A percentile compares a stretch with the other conserved stretches of the same genome.
Evolutionary conservation across 1,139 yeast genomes (phyloP).

Genomic region (Candida tunisiensis): DNA sequence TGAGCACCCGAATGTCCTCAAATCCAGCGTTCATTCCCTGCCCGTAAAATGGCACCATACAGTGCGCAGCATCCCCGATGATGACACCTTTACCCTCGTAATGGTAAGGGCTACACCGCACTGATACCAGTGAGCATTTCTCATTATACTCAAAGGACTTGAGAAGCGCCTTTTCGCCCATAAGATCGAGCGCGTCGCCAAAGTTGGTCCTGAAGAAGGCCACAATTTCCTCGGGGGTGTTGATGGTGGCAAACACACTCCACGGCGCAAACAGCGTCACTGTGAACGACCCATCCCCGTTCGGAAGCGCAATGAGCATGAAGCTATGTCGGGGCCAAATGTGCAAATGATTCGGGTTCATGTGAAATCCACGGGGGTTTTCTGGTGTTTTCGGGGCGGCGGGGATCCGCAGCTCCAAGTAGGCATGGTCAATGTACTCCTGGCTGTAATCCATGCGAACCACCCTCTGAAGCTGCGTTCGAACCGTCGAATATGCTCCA

Average conservation of each 20-base stretch:
- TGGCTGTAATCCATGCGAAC: constrained; percentile 55
- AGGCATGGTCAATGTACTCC: constrained; percentile 72
- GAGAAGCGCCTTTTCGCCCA: constrained; percentile 41
- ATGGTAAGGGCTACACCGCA: constrained; percentile 51
- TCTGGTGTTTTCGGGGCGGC: constrained; percentile 15
- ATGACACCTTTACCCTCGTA: constrained; percentile 46
- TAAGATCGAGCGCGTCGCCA: constrained; percentile 55
- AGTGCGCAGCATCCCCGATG: constrained; percentile 89
- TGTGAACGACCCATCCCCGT: constrained; percentile 74
- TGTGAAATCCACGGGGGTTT: constrained; percentile 30
- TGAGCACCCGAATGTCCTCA: constrained; percentile 64
- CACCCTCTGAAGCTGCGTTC: constrained; percentile 50
- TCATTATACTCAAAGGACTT: constrained; percentile 46
- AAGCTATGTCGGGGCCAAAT: constrained; percentile 83
- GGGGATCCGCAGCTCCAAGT: constrained; percentile 64
- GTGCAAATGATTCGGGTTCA: constrained; percentile 69
- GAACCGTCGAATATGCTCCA: constrained; percentile 66
- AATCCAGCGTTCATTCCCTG: constrained; percentile 97
- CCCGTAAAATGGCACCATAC: constrained; percentile 95
- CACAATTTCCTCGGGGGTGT: constrained; percentile 24
- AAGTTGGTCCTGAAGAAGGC: constrained; percentile 45
- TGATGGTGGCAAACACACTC: constrained; percentile 40
- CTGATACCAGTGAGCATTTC: constrained; percentile 53
- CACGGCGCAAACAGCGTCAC: constrained; percentile 83
- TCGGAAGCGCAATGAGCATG: constrained; percentile 86